These are phyloP conservation scores for Suhomyces wounanorum DNA, from an alignment of 1,139 yeast genomes.

Conservation along the genomic window DNA sequence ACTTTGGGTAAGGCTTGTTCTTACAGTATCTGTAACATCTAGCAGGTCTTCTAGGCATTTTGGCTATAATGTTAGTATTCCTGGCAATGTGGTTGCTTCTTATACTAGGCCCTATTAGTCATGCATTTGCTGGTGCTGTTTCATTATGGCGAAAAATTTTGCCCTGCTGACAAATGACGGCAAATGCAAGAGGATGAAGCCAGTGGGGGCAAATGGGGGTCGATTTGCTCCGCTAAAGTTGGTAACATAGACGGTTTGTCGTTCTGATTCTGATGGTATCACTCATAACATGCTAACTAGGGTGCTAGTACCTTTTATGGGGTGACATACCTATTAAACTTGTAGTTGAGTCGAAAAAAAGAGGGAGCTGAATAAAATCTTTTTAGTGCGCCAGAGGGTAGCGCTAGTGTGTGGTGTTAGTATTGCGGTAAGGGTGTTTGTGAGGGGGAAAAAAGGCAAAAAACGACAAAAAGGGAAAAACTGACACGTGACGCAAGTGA, in stretches of 20 bases:
- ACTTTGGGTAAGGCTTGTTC: constrained; percentile 99
- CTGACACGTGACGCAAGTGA: constrained; percentile 12
- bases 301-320: background rate
- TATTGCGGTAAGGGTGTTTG: constrained; percentile 9
- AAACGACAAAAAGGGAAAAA: no score
- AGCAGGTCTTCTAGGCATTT: constrained; percentile 99
- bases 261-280: background rate
- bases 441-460: background rate
- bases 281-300: background rate
- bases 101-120: constrained; percentile 4
- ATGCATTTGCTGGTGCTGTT: constrained; percentile 1
- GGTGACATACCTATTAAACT: constrained; percentile 25
- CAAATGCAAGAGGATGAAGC: background rate
- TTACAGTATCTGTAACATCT: constrained; percentile 99
- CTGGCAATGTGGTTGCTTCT: background rate
- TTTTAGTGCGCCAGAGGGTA: constrained; percentile 5
- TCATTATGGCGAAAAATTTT: background rate
- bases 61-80: constrained; percentile 48
- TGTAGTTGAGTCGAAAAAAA: constrained; percentile 17
- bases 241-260: background rate
- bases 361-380: constrained; percentile 11
- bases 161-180: constrained; percentile 2
- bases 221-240: background rate
- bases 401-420: background rate
- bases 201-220: background rate